Evolutionary conservation across 2,329 filamentous ascomycete genomes (phyloP), one percentile per base, ranked within the genome.

Genomic region (Ascochyta viciae-villosae): DNA sequence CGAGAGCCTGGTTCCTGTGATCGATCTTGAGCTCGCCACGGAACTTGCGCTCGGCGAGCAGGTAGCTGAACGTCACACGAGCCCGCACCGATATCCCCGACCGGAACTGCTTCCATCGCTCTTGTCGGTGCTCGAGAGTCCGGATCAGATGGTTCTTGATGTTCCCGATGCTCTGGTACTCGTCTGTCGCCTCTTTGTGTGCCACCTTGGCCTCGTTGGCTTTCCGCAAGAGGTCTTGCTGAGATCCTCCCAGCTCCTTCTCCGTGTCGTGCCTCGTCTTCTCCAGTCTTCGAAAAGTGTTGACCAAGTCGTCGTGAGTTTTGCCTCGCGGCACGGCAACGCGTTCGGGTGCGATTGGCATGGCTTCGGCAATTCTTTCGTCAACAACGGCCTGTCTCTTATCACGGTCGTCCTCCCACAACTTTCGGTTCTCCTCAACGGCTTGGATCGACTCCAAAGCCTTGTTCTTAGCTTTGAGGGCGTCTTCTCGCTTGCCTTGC

Each of bases 21-120:
- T 96, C 88, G 38, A 96, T 84, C 22, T 88, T 80, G 54, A 99
- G 85, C 61, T 85, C 86, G 53, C 95, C 95, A 40, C 92, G 87
- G 77, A 96, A 99, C 22, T 90, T 89, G 67, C 95, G 88, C 76
- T 98, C 93, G 69, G 88, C 91, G 54, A 99, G 85, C 13, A 98
- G 84, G 70, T 95, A 96, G 48, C 86, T 89, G 76, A 99, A 99
- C 58, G 91, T 91, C 49, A 89, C 88, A 45, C 92, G 88, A 41
- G 95, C 91, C 51, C 90, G 87, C n/a, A 89, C 86, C 34, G 92
- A 94, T 67, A 99, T 97, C 64, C 88, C 86, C 24, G 87, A 85
- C 67, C 94, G 89, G 76, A 99, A 98, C 46, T 84, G 82, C 53
- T 86, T 83, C 90, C 92, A 99, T 65, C 92, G 87, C 26, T 82